Percentiles rank a stretch among this genome's conserved stretches.
Evolutionary conservation across 208 protist genomes (phyloP).

Genomic region (Crithidia acanthocephali): DNA sequence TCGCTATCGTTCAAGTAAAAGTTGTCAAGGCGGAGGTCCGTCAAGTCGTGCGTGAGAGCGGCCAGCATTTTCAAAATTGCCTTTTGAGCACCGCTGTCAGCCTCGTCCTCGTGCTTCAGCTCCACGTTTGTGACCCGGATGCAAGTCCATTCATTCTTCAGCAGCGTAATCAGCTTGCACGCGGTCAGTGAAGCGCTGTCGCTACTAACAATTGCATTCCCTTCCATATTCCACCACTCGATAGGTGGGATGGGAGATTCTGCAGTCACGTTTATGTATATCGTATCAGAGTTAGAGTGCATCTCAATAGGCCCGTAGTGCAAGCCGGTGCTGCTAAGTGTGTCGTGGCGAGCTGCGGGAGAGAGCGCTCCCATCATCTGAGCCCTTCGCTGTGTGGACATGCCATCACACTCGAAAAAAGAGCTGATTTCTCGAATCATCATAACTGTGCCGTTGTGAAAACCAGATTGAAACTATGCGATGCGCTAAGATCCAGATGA

Average conservation of each 20-base stretch:
- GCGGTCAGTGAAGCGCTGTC: slow-evolving; percentile 1
- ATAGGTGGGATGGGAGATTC: slow-evolving; percentile 12
- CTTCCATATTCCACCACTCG: slow-evolving; percentile 21
- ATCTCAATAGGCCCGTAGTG: not conserved
- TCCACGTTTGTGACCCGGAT: not conserved
- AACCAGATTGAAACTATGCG: no score
- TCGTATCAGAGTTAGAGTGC: not conserved
- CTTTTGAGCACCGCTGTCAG: not conserved
- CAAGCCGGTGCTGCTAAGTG: not conserved
- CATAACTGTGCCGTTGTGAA: not conserved
- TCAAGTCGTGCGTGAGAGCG: not conserved
- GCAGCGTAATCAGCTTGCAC: not conserved
- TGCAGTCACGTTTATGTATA: not conserved
- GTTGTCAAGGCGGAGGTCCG: slow-evolving; percentile 1
- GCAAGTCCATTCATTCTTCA: not conserved
- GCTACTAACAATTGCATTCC: not conserved
- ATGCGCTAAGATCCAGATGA: no score
- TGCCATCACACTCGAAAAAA: not conserved
- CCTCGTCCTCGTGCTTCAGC: slow-evolving; percentile 18
- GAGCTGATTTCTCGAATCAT: not conserved
- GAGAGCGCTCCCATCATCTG: slow-evolving; percentile 7
- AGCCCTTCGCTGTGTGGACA: not conserved
- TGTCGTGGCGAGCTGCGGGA: not conserved
- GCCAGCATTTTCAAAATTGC: not conserved
- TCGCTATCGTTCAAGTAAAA: slow-evolving; percentile 7